These are phyloP conservation scores for Cydonia oblonga DNA, from an alignment of 331 rosid genomes.

Conservation along the genomic window DNA sequence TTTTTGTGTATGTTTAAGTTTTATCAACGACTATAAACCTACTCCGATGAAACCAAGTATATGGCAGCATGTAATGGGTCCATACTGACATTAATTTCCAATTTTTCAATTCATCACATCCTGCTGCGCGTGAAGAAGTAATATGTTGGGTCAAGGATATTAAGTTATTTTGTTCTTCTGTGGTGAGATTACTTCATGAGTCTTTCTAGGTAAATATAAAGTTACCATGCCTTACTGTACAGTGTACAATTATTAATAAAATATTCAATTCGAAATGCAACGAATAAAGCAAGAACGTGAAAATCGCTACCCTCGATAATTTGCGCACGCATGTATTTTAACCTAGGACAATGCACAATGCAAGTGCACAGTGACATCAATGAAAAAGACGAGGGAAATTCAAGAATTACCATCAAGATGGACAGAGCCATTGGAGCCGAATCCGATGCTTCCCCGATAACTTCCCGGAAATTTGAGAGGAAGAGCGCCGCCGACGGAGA, in stretches of 20 bases:
- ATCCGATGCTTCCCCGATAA: slow-evolving; percentile 81
- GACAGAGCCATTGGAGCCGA: slow-evolving; percentile 83
- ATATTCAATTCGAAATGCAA: no score
- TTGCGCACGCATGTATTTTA: not conserved
- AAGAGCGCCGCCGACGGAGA: slow-evolving; percentile 45
- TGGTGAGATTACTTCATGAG: no score
- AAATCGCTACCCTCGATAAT: not conserved
- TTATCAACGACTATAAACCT: not conserved
- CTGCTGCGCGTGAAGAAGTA: no score
- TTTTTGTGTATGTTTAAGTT: not conserved
- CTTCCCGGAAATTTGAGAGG: slow-evolving; percentile 67
- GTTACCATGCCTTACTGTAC: no score
- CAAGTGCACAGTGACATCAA: not conserved
- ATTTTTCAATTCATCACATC: not conserved
- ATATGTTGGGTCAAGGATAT: no score
- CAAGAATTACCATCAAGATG: slow-evolving; percentile 60
- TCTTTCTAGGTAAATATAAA: no score
- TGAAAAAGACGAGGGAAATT: not conserved
- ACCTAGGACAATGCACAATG: not conserved
- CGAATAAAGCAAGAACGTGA: not conserved
- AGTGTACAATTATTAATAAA: no score
- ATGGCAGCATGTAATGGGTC: slow-evolving; percentile 6
- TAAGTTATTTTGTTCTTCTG: no score
- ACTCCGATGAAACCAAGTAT: not conserved
- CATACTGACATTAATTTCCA: not conserved